Conservation (phyloP, 371 early-diverging fungal species). For the Saksenaea vasiformis region DNA sequence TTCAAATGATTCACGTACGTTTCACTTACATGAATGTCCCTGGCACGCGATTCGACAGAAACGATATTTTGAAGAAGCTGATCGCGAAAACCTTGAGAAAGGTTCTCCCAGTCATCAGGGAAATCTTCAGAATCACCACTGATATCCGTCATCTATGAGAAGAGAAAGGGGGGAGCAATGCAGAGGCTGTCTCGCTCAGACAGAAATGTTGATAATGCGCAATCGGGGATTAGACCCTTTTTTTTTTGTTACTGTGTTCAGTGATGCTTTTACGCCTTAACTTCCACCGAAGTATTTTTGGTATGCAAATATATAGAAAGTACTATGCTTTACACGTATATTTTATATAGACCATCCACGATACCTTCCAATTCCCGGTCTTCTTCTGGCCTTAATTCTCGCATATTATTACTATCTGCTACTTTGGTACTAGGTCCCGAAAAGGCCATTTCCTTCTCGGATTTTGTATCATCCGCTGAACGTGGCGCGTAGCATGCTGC, state of each 20-base stretch:
- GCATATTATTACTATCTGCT: neutral
- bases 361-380: neutral
- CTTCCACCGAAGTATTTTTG: no score
- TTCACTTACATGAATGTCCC: neutral
- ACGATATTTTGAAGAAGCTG: constrained; percentile 6
- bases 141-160: neutral
- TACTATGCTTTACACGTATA: neutral
- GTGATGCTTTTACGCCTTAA: no score
- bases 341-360: constrained; percentile 3
- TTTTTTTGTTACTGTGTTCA: no score
- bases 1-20: neutral
- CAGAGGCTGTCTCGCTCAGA: no score
- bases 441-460: neutral
- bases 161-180: neutral
- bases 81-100: constrained; percentile 14
- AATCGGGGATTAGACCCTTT: no score
- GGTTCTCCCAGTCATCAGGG: constrained; percentile 18
- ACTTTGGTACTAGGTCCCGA: neutral
- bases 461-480: neutral
- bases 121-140: constrained; percentile 6
- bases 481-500: constrained; percentile 10
- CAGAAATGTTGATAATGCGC: no score
- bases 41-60: constrained; percentile 8
- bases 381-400: neutral
- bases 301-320: no score